Base-by-base conservation (phyloP, 2,329 filamentous ascomycete species). In the Penicillium freii region DNA sequence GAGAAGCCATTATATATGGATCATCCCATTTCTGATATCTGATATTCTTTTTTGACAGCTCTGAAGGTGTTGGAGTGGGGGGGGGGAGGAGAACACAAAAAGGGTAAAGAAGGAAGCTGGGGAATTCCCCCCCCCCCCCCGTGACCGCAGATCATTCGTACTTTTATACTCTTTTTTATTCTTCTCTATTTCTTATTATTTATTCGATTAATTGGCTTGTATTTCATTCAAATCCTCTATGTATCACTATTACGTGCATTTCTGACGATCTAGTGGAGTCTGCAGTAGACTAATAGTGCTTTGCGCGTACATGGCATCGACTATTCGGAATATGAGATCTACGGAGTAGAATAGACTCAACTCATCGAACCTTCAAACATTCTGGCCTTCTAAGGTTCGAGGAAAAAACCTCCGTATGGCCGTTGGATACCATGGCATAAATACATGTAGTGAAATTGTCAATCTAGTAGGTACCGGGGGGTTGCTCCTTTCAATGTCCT, bases 121-220 rank as follows among this genome's bases (percentile, higher is more conserved):
- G 31, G 19, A 23, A 23, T 4, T 5, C 23, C 6, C 19, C 17
- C 52, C 45, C 46, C 23, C 6, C 19, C 17, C 52, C 45, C 46
- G 45, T 55, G 52, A 55, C 52, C 25, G 52, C 46, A 36, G 52
- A 55, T 55, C 52, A 13, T 36, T 23, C 8, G 42, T 44, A 23
- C 31, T 34, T 36, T 43, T n/a, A 52, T 51, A 23, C 38, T 25
- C 38, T 13, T n/a, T 44, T 27, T 45, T 38, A 7, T 8, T 17
- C 5, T 33, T 3, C 9, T 47, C 2, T 21, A 10, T 39, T 39
- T 19, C 2, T 4, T 11, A 17, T 33, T 23, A 13, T 42, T 25
- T 45, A 44, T 19, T 45, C 6, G 2, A 5, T 45, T 27, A 23
- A 15, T 23, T 15, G 19, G 9, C 6, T 6, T 19, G 5, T 5